Conservation (phyloP, 495 filamentous ascomycete species). For the Trichoderma reesei region DNA sequence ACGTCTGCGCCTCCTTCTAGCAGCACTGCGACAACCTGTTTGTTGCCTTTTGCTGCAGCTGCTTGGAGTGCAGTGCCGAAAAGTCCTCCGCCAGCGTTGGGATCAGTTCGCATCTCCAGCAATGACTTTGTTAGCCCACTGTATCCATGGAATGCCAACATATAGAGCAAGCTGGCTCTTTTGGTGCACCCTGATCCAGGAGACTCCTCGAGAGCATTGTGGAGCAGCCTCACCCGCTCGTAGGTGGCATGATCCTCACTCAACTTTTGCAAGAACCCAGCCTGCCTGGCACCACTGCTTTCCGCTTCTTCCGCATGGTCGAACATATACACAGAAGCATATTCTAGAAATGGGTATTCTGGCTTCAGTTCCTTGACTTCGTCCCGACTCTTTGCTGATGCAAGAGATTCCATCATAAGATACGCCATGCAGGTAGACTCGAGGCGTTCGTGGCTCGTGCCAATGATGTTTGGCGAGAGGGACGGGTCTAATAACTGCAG, state of each 20-base stretch:
- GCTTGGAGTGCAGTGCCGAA: neutral
- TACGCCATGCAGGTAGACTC: neutral
- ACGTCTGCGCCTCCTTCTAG: neutral
- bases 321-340: neutral
- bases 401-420: neutral
- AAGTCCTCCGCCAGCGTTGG: neutral
- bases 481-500: conserved; percentile 14
- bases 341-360: neutral
- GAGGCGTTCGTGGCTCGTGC: conserved; percentile 11
- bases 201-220: neutral
- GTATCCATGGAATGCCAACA: neutral
- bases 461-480: conserved; percentile 8
- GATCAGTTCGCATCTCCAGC: neutral
- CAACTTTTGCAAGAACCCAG: neutral
- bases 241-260: neutral
- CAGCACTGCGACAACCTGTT: neutral
- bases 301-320: neutral
- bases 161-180: neutral
- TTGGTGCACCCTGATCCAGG: neutral
- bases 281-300: neutral
- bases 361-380: too few species aligned
- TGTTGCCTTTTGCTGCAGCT: neutral
- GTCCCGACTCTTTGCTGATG: too few species aligned
- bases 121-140: neutral
- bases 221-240: neutral